Percentiles rank a stretch among this genome's conserved stretches.
phyloP scores from a whole-genome alignment of 129 eudicot genomes.

The Cynara cardunculus region DNA sequence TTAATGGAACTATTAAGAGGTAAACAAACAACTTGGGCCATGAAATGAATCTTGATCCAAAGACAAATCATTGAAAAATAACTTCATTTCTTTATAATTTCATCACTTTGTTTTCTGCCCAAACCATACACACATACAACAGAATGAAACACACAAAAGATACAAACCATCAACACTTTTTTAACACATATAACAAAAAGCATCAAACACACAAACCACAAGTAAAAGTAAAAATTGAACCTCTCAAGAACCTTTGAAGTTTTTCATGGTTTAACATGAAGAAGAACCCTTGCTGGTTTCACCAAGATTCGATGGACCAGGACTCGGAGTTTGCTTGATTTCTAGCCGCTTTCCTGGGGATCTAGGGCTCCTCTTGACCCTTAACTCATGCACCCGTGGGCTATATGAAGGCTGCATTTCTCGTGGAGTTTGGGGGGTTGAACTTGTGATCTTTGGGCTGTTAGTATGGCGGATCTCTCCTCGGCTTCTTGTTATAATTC shows the following conservation, averaged over 20 bases:
- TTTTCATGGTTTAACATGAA: conserved; percentile 28
- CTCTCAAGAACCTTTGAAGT: conserved; percentile 48
- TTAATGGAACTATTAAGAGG: too few relatives aligned
- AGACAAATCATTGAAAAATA: neutral
- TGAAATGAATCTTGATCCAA: neutral
- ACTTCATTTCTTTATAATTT: neutral
- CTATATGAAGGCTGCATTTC: conserved; percentile 54
- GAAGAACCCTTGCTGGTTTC: conserved; percentile 46
- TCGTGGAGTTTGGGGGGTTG: conserved; percentile 42
- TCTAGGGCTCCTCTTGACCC: conserved; percentile 45
- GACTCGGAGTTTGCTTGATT: conserved; percentile 63
- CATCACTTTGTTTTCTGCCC: conserved; percentile 38
- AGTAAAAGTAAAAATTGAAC: conserved; percentile 20
- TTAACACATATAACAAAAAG: conserved; percentile 19
- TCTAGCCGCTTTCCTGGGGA: conserved; percentile 43
- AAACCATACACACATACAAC: conserved; percentile 22
- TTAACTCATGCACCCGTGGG: conserved; percentile 50
- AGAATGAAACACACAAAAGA: conserved; percentile 7
- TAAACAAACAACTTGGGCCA: too few relatives aligned
- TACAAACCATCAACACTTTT: conserved; percentile 20
- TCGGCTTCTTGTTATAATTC: conserved; percentile 73
- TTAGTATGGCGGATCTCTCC: conserved; percentile 63
- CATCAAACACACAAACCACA: conserved; percentile 10
- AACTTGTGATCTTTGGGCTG: conserved; percentile 76
- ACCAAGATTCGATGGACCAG: conserved; percentile 51